Percentiles rank a stretch among this genome's conserved stretches.
Conservation (phyloP, 208 protist species). For the Naegleria fowleri region DNA sequence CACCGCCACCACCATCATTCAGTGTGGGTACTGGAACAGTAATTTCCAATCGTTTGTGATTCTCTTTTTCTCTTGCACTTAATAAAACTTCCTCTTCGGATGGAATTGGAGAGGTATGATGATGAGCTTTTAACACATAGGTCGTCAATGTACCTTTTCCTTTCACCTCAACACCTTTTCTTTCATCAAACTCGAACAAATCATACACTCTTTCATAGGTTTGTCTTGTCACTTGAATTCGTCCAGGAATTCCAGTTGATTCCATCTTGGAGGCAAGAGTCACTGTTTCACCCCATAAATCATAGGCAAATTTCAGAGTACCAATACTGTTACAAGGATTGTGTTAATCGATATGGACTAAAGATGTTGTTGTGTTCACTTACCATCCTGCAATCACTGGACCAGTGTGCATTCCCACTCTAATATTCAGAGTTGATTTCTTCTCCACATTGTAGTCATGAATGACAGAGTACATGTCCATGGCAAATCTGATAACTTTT, state of each 20-base stretch:
- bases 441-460: not conserved
- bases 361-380: too few relatives aligned
- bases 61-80: not conserved
- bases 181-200: constrained; percentile 14
- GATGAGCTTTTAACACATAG: not conserved
- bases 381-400: not conserved
- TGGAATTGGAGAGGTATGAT: not conserved
- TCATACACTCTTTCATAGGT: constrained; percentile 5
- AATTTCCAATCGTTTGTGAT: too few relatives aligned
- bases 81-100: not conserved
- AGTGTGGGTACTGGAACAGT: too few relatives aligned
- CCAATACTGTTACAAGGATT: not conserved
- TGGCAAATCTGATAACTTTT: not conserved
- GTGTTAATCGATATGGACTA: too few relatives aligned
- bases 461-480: not conserved
- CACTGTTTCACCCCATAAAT: not conserved
- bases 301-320: constrained; percentile 2
- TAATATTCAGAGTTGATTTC: not conserved
- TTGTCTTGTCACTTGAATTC: constrained; percentile 31
- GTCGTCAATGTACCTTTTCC: not conserved
- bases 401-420: not conserved
- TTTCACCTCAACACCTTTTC: constrained; percentile 1
- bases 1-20: too few relatives aligned
- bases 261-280: constrained; percentile 9
- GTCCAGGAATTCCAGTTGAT: constrained; percentile 32